Conservation (phyloP, 495 filamentous ascomycete species). For the Haplographium delicatum region DNA sequence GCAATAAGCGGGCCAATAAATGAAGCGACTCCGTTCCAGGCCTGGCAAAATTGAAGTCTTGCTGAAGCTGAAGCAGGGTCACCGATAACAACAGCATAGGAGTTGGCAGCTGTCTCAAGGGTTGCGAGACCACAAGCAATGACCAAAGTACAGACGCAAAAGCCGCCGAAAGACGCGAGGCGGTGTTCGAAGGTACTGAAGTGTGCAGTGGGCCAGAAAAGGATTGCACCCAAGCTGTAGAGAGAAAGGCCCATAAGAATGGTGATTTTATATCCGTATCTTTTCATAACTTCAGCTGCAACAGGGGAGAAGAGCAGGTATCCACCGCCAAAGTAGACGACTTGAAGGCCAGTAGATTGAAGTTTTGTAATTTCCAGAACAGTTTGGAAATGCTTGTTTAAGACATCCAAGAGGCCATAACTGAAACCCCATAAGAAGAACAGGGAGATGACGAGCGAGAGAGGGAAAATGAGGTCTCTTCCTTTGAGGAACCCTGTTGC, state of each 20-base stretch:
- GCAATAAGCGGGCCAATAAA: slow-evolving; percentile 64
- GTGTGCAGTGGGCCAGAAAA: slow-evolving; percentile 22
- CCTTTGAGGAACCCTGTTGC: slow-evolving; percentile 18
- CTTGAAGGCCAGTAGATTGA: slow-evolving; percentile 35
- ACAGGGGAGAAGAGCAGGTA: slow-evolving; percentile 57
- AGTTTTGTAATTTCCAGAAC: slow-evolving; percentile 36
- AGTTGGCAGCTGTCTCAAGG: slow-evolving; percentile 62
- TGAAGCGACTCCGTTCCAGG: slow-evolving; percentile 63
- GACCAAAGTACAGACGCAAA: slow-evolving; percentile 57
- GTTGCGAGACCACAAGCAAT: slow-evolving; percentile 59
- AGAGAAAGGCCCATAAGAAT: slow-evolving; percentile 22
- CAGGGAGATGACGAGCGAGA: slow-evolving; percentile 60
- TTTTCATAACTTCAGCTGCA: slow-evolving; percentile 39
- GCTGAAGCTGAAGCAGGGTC: slow-evolving; percentile 43
- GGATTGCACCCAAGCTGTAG: slow-evolving; percentile 16
- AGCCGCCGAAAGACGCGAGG: slow-evolving; percentile 54
- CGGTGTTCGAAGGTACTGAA: slow-evolving; percentile 17
- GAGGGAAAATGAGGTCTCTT: slow-evolving; percentile 16
- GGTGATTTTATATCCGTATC: slow-evolving; percentile 42
- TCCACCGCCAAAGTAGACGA: slow-evolving; percentile 44
- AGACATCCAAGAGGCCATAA: slow-evolving; percentile 73
- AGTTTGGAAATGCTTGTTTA: slow-evolving; percentile 55
- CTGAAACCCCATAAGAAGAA: slow-evolving; percentile 87
- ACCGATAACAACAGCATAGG: slow-evolving; percentile 55
- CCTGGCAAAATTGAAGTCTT: slow-evolving; percentile 62